Conservation (phyloP, 23 red algal species). For the Gracilaria domingensis region DNA sequence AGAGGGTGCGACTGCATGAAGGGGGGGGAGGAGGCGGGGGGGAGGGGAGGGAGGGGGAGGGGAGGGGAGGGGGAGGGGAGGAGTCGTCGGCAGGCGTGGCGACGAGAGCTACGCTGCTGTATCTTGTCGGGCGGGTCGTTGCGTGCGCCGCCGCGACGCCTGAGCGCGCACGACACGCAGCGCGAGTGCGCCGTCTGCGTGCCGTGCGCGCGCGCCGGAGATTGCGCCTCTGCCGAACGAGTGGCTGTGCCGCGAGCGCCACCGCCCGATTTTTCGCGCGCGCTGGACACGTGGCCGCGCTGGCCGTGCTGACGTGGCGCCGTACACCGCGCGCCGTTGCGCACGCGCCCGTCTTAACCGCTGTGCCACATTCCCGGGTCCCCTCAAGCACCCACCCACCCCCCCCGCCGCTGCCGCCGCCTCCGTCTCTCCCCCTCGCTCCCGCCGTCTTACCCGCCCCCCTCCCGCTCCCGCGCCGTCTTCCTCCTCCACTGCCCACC, state of each 20-base stretch:
- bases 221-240: constrained; percentile 2
- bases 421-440: neutral
- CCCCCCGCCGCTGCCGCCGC: neutral
- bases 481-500: neutral
- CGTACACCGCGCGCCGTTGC: neutral
- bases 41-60: too few species aligned
- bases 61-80: neutral
- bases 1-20: constrained; percentile 5
- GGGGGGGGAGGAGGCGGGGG: too few species aligned
- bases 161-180: neutral
- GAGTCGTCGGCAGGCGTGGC: neutral
- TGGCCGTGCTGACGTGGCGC: neutral
- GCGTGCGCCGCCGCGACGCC: neutral
- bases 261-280: neutral
- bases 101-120: neutral
- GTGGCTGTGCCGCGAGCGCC: constrained; percentile 1
- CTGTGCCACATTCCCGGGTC: too few species aligned
- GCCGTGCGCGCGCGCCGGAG: neutral
- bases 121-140: neutral
- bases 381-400: neutral
- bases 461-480: neutral
- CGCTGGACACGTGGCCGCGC: neutral
- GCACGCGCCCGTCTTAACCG: too few species aligned
- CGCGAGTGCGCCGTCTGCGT: neutral
- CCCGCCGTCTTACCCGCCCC: neutral